These are phyloP conservation scores for Diaporthe amygdali DNA, from an alignment of 2,329 filamentous ascomycete species.

Conservation along the genomic window DNA sequence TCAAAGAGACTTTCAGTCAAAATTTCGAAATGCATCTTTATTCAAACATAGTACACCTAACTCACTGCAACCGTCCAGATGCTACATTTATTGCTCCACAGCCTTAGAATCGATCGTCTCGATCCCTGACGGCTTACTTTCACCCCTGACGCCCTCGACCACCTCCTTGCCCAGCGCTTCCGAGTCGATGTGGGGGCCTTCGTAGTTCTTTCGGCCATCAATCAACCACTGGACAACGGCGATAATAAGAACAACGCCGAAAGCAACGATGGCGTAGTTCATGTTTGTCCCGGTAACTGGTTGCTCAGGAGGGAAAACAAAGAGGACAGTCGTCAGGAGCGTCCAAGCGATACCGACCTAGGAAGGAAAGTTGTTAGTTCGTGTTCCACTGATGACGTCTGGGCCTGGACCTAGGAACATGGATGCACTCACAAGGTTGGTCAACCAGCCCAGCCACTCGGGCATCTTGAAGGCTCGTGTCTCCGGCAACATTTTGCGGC, in stretches of 20 bases:
- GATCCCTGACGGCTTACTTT: conserved; percentile 7
- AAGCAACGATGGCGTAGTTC: conserved; percentile 62
- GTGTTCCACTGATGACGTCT: conserved; percentile 5
- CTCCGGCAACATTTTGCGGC: conserved; percentile 68
- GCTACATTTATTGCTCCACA: background rate
- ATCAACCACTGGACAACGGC: conserved; percentile 49
- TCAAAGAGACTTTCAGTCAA: background rate
- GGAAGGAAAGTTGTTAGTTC: conserved; percentile 32
- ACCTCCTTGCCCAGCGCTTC: conserved; percentile 27
- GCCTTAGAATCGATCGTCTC: conserved; percentile 13
- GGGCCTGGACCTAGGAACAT: background rate
- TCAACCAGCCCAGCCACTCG: conserved; percentile 41
- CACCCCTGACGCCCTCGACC: conserved; percentile 28
- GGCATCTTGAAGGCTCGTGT: conserved; percentile 41
- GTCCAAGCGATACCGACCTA: conserved; percentile 67
- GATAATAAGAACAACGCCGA: conserved; percentile 53
- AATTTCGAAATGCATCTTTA: background rate
- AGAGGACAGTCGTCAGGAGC: conserved; percentile 74
- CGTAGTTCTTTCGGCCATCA: conserved; percentile 55
- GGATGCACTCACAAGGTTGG: conserved; percentile 30
- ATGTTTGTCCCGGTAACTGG: conserved; percentile 71
- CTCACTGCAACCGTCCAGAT: background rate
- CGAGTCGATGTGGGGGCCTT: conserved; percentile 40
- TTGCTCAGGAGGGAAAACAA: conserved; percentile 73
- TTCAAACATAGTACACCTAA: background rate